phyloP scores from a whole-genome alignment of 768 basidiomycete genomes.

The Serendipita sp. region DNA sequence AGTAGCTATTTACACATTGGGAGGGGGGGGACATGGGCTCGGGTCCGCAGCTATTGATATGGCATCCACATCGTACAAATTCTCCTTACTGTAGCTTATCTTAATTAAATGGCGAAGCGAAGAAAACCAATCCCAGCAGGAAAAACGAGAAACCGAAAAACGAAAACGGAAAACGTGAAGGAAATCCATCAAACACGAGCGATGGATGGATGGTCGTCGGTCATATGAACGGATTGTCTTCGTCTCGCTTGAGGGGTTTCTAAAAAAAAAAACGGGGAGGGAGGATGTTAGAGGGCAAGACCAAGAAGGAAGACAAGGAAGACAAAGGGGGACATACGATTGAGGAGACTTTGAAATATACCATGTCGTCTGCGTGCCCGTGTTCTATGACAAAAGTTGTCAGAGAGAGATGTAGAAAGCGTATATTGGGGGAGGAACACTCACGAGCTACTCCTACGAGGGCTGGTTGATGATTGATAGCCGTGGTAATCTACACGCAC shows the following conservation, averaged over 20 bases:
- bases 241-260: no score
- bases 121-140: no score
- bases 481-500: slow-evolving; percentile 27
- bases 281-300: no score
- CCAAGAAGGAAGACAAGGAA: no score
- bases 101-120: neutral
- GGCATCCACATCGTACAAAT: neutral
- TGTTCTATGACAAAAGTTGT: slow-evolving; percentile 22
- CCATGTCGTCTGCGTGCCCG: slow-evolving; percentile 40
- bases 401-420: neutral
- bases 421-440: neutral
- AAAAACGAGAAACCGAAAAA: neutral
- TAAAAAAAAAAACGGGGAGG: no score
- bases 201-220: no score
- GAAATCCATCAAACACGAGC: neutral
- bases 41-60: no score
- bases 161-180: neutral
- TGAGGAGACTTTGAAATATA: slow-evolving; percentile 23
- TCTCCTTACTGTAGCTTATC: neutral
- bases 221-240: no score
- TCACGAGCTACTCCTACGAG: slow-evolving; percentile 36
- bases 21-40: neutral
- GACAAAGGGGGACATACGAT: no score
- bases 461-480: slow-evolving; percentile 43
- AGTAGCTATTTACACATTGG: neutral